Conservation (phyloP, 768 basidiomycete species). For the Lactarius tabidus region DNA sequence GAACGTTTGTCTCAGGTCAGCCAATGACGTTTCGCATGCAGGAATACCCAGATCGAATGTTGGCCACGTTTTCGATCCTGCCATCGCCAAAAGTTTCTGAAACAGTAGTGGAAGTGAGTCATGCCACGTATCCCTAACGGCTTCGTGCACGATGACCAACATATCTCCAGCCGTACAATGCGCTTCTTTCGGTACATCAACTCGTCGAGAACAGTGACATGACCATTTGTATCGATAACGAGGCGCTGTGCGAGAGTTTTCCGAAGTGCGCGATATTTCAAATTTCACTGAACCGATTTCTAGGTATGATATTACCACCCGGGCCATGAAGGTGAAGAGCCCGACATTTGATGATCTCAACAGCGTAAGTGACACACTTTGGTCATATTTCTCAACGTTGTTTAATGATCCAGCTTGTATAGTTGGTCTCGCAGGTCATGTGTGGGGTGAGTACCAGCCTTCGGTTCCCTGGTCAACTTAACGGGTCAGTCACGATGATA, state of each 20-base stretch:
- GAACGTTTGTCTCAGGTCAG: constrained; percentile 2
- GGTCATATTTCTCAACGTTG: neutral
- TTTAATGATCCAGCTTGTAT: neutral
- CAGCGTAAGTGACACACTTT: constrained; percentile 39
- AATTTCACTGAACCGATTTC: neutral
- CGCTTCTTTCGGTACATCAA: constrained; percentile 80
- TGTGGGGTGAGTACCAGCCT: constrained; percentile 90
- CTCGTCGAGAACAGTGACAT: constrained; percentile 86
- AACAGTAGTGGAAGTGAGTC: constrained; percentile 49
- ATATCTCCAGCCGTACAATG: constrained; percentile 65
- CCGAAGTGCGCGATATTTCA: neutral
- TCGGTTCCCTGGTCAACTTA: constrained; percentile 91
- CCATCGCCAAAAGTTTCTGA: constrained; percentile 55
- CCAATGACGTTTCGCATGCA: constrained; percentile 37
- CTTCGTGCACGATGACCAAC: neutral
- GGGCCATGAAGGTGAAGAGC: constrained; percentile 58
- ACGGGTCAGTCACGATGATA: constrained; percentile 51
- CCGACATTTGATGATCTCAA: constrained; percentile 70
- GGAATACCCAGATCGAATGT: constrained; percentile 51
- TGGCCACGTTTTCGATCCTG: constrained; percentile 51
- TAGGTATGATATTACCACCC: constrained; percentile 69
- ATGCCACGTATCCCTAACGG: neutral
- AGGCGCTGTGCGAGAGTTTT: constrained; percentile 60
- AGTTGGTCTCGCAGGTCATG: constrained; percentile 88
- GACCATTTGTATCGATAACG: constrained; percentile 83